A percentile compares a stretch with the other conserved stretches of the same genome.
Evolutionary conservation across 768 basidiomycete species (phyloP).

Genomic region (Russula foetens): DNA sequence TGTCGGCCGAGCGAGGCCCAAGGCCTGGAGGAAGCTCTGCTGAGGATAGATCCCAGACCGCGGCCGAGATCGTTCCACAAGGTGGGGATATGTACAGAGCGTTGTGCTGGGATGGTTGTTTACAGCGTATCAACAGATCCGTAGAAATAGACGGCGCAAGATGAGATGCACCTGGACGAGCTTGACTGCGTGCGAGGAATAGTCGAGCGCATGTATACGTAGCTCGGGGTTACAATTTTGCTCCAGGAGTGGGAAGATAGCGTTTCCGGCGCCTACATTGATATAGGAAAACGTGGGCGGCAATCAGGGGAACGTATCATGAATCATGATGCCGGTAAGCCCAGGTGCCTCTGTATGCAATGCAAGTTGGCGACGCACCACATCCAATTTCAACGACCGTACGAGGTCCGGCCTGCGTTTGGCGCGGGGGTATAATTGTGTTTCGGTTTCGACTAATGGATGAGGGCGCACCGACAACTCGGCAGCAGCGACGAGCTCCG

Average conservation of each 20-base stretch:
- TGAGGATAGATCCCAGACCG: slow-evolving; percentile 89
- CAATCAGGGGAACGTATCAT: not conserved
- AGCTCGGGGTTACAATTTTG: slow-evolving; percentile 77
- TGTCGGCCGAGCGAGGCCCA: slow-evolving; percentile 65
- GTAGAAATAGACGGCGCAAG: not conserved
- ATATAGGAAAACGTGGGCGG: not conserved
- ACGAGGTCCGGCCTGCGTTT: slow-evolving; percentile 60
- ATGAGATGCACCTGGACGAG: slow-evolving; percentile 65
- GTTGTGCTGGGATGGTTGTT: slow-evolving; percentile 45
- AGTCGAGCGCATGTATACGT: slow-evolving; percentile 77
- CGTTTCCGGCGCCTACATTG: slow-evolving; percentile 80
- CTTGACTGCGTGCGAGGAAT: slow-evolving; percentile 80
- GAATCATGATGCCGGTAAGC: too few species aligned
- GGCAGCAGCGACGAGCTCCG: slow-evolving; percentile 68
- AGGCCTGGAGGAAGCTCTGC: slow-evolving; percentile 53
- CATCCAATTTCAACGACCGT: slow-evolving; percentile 87
- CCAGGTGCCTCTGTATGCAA: too few species aligned
- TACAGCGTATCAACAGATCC: not conserved
- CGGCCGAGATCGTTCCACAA: slow-evolving; percentile 62
- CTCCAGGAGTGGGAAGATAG: slow-evolving; percentile 82
- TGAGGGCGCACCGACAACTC: slow-evolving; percentile 26
- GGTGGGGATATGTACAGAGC: slow-evolving; percentile 60
- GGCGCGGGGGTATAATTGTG: not conserved
- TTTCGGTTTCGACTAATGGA: not conserved
- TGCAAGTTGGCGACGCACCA: slow-evolving; percentile 40